Base-by-base conservation (phyloP, 2,329 filamentous ascomycete genomes). In the Pyrenochaeta sp. region DNA sequence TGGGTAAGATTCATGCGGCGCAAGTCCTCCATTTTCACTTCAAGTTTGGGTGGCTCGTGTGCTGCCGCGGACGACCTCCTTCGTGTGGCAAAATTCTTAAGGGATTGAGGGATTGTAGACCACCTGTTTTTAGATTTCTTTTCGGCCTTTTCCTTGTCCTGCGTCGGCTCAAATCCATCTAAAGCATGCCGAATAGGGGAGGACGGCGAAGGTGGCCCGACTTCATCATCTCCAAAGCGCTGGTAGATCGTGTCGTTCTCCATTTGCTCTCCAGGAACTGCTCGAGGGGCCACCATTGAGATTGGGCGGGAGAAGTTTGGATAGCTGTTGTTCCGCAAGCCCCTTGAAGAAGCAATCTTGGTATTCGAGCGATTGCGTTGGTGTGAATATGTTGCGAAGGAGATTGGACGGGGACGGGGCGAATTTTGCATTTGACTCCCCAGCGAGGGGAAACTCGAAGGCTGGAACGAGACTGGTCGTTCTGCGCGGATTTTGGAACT, bases 301-400 rank as follows among this genome's bases (percentile, higher is more conserved):
- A 55, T 44, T 10, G 58, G 61, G 1, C 58, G 53, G 3, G 62
- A 60, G 23, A 53, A 57, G 34, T 61, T 63, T 7, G 60, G 56
- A 17, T 58, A 58, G 41, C 51, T 63, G 35, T 61, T 61, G 5
- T 57, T 48, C 29, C 58, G 49, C 9, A 61, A 40, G 2, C 61
- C 60, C 39, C 62, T 46, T 6, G 63, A 67, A 3, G 63, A 67
- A 2, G 63, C 63, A 30, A 68, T 64, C 42, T 60, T 65, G 20
- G 44, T 55, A 13, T 53, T 57, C 6, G 59, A 58, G 14, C 63
- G 55, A n/a, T 57, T 51, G 20, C 60, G 54, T 17, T 54, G 46
- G 9, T 63, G 56, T 13, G 31, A 19, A 22, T 57, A 57, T 15
- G 55, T 51, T 29, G 55, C 58, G 45, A 60, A 65, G 1, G 63